Evolutionary conservation across 208 protist genomes (phyloP).

Genomic region (Polymyxa betae): DNA sequence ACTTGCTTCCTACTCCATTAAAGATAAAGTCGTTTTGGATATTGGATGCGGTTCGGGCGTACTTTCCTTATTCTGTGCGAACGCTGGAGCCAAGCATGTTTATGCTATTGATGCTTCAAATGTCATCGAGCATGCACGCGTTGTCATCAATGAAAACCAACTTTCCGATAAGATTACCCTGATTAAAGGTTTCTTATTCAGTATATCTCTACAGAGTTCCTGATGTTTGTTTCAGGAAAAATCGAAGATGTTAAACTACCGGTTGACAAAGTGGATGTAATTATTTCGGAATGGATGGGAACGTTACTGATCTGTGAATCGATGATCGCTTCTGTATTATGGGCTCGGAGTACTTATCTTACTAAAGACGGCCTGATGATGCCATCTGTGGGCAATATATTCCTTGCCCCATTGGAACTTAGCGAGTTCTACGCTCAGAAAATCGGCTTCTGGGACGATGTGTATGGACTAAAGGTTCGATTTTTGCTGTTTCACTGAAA

Average conservation of each 20-base stretch:
- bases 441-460: constrained; percentile 64
- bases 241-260: constrained; percentile 66
- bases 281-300: constrained; percentile 77
- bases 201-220: not conserved
- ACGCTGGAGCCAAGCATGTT: constrained; percentile 88
- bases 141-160: constrained; percentile 78
- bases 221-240: not conserved
- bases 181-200: constrained; percentile 55
- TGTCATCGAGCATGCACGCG: constrained; percentile 52
- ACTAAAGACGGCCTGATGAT: constrained; percentile 64
- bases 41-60: constrained; percentile 97
- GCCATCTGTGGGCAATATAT: constrained; percentile 57
- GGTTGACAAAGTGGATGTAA: constrained; percentile 69
- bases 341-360: constrained; percentile 66
- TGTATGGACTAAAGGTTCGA: constrained; percentile 67
- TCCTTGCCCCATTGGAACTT: constrained; percentile 65
- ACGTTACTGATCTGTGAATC: constrained; percentile 73
- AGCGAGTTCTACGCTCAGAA: constrained; percentile 51
- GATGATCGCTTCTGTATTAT: constrained; percentile 71
- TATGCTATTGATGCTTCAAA: constrained; percentile 76
- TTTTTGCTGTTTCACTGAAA: not conserved
- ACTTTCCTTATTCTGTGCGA: constrained; percentile 91
- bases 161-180: constrained; percentile 73
- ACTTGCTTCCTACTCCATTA: constrained; percentile 87
- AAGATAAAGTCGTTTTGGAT: constrained; percentile 88